These are phyloP conservation scores for Achaetomium macrosporum DNA, from an alignment of 2,329 filamentous ascomycete species.

Conservation along the genomic window DNA sequence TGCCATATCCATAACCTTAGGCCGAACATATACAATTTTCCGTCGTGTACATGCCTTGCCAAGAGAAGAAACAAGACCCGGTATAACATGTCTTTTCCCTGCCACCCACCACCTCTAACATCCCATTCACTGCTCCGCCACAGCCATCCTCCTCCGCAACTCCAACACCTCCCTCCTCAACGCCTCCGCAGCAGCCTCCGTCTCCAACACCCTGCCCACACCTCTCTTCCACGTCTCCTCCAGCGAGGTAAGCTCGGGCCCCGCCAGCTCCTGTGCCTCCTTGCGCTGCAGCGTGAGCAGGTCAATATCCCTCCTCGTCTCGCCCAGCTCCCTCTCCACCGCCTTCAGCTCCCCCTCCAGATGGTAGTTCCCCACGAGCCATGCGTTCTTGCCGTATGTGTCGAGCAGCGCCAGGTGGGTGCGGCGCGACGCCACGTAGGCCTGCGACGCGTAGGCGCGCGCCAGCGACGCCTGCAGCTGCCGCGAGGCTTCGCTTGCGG, in stretches of 20 bases:
- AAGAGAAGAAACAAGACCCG: too few species aligned
- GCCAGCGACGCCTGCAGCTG: slow-evolving; percentile 59
- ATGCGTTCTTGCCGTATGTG: slow-evolving; percentile 79
- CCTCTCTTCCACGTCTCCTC: slow-evolving; percentile 76
- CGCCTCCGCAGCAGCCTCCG: slow-evolving; percentile 74
- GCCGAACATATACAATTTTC: too few species aligned
- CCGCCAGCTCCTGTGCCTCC: slow-evolving; percentile 62
- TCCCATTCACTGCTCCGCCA: background rate
- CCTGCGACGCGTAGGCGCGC: slow-evolving; percentile 42
- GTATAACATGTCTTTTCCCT: background rate
- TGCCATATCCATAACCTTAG: too few species aligned
- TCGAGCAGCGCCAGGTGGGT: slow-evolving; percentile 67
- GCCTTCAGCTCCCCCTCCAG: slow-evolving; percentile 64
- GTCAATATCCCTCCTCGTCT: slow-evolving; percentile 63
- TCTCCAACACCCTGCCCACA: slow-evolving; percentile 75
- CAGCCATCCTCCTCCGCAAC: slow-evolving; percentile 42
- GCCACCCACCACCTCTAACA: background rate
- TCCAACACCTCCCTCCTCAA: slow-evolving; percentile 63
- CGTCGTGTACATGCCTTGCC: too few species aligned
- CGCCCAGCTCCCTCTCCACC: slow-evolving; percentile 70
- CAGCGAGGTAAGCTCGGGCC: slow-evolving; percentile 61
- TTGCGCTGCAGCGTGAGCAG: slow-evolving; percentile 65
- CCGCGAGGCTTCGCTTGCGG: slow-evolving; percentile 22
- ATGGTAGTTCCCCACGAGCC: slow-evolving; percentile 79
- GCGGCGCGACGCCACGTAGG: slow-evolving; percentile 48